Evolutionary conservation across 2,329 filamentous ascomycete species (phyloP), one percentile per base, ranked within the genome.

Genomic region (Lasiodiplodia gonubiensis): DNA sequence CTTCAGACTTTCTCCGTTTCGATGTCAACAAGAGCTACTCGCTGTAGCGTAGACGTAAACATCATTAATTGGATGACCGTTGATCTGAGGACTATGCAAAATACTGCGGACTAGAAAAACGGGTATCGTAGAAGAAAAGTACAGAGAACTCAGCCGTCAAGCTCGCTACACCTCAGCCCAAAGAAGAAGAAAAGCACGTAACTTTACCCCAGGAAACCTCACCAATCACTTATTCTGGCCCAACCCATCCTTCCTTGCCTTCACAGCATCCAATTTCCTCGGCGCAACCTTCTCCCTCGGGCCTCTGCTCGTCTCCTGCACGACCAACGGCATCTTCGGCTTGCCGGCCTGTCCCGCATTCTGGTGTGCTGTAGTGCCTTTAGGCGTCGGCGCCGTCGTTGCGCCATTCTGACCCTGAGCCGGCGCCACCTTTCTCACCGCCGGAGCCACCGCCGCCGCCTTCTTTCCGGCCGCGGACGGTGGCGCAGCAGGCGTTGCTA

Each of bases 221-320:
- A 46, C 42, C 23, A 2, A 11, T 63, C 27, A 49, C 27, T 49
- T 12, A 6, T 35, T 16, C 8, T 33, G 14, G 10, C 5, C 30
- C 18, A n/a, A n/a, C n/a, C n/a, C n/a, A n/a, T 59, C 54, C 49
- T 67, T 60, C 48, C 48, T 49, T n/a, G 46, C 33, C n/a, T 42
- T 39, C 46, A 67, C 14, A 21, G 42, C 55, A 2, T 67, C 54
- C 42, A 59, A 10, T 14, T 60, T 67, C 4, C 65, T 60, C 21
- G 23, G 37, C n/a, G 66, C 35, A 35, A 52, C 21, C 49, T 63
- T 64, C 18, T 67, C 66, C 51, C 51, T 67, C 7, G 66, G 59
- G 7, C 57, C 57, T 30, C 66, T 54, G 10, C n/a, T 55, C 57
- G 66, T 48, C 16, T 61, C 65, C n/a, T 60, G 54, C 18, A 67